Evolutionary conservation across 352 stramenopile genomes (phyloP), one percentile per base, ranked within the genome.

Genomic region (Pythium grandisporangium): DNA sequence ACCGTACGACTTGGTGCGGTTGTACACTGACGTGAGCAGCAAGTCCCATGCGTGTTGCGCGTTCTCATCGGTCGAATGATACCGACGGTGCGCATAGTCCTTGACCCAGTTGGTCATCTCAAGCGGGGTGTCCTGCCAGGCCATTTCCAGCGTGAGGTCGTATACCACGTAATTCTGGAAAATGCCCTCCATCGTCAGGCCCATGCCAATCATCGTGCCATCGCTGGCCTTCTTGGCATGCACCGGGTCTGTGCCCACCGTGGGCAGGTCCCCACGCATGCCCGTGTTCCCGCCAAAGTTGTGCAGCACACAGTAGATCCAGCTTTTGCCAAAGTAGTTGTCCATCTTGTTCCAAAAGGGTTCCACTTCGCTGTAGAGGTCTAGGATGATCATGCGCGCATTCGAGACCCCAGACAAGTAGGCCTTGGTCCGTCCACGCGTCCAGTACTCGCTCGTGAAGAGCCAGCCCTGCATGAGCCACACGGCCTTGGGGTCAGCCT

Each of bases 111-210:
- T 29, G 7, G 45, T 21, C 7, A 74, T 61, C 34, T 77, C 57
- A 2, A 92, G 43, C 1, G 64, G 57, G 8, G 42, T 27, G 24
- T 65, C 30, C 40, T 73, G 48, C 72, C 70, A 91, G 5, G 74
- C 72, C 73, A 86, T 88, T 30, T 87, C 62, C 8, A 89, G 47
- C 12, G 66, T 63, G 22, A 90, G 51, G 37, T 92, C 78, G 44
- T 92, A 92, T 27, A 92, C 73, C 1, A 88, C 60, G 42, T 92
- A 92, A 63, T 92, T 92, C 39, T 92, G 73, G 49, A 79, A 87
- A 44, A 92, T 92, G 19, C 78, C 78, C 55, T 92, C 78, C 75
- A 92, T 92, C 1, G 74, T 88, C 22, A 88, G 53, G 0, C 78
- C 78, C 6, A 92, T 51, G 23, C 78, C 78, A 14, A 76, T 57